These are phyloP conservation scores for Volvariella volvacea DNA, from an alignment of 1,284 basidiomycete genomes.

Conservation along the genomic window DNA sequence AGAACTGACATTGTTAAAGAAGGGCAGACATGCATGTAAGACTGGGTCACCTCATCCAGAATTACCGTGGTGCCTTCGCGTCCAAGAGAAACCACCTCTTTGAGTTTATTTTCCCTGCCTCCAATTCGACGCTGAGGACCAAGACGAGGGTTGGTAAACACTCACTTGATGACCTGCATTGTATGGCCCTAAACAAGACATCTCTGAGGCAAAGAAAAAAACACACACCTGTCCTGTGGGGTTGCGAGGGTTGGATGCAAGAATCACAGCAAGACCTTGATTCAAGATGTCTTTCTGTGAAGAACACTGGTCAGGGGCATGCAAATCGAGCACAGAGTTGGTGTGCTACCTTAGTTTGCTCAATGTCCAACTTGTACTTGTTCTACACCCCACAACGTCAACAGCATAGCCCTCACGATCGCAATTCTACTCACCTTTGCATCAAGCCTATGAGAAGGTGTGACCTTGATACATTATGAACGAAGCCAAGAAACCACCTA, in stretches of 20 bases:
- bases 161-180: slow-evolving; percentile 36
- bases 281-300: slow-evolving; percentile 65
- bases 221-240: slow-evolving; percentile 73
- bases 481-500: too few species aligned
- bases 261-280: slow-evolving; percentile 80
- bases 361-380: slow-evolving; percentile 58
- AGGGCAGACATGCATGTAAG: neutral
- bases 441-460: slow-evolving; percentile 43
- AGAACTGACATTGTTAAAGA: slow-evolving; percentile 48
- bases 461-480: too few species aligned
- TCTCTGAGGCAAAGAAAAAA: neutral
- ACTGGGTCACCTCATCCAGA: slow-evolving; percentile 68
- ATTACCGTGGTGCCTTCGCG: slow-evolving; percentile 76
- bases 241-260: slow-evolving; percentile 89
- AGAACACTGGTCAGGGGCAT: neutral
- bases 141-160: slow-evolving; percentile 6
- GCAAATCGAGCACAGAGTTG: neutral
- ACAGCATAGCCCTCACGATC: neutral
- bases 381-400: slow-evolving; percentile 17
- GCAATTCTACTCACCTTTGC: slow-evolving; percentile 34
- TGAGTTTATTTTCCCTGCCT: slow-evolving; percentile 69
- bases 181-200: neutral
- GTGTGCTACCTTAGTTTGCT: slow-evolving; percentile 52
- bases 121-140: neutral
- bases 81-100: slow-evolving; percentile 70